Evolutionary conservation across 192 early-diverging fungal genomes (phyloP).

Genomic region (Blastocladiella britannica): DNA sequence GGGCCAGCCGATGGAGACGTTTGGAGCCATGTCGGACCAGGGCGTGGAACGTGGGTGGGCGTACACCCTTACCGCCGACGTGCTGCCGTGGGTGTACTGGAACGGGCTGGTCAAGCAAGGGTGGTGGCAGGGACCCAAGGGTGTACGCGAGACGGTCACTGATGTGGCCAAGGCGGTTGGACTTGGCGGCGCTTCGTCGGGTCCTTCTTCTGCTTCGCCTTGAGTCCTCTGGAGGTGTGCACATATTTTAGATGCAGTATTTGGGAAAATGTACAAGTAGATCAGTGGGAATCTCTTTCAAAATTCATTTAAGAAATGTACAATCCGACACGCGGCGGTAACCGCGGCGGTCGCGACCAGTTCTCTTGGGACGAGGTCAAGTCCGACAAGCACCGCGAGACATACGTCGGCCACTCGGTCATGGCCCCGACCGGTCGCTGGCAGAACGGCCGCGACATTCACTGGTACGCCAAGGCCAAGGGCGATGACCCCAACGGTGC

Average conservation of each 20-base stretch:
- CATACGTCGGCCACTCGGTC: constrained; percentile 65
- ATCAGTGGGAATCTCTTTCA: no score
- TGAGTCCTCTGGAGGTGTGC: no score
- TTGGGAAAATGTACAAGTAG: no score
- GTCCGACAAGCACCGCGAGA: constrained; percentile 52
- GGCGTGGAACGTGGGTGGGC: constrained; percentile 39
- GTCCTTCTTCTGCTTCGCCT: no score
- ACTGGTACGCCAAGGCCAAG: constrained; percentile 49
- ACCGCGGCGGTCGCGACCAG: constrained; percentile 21
- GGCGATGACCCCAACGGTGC: constrained; percentile 10
- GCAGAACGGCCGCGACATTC: constrained; percentile 46
- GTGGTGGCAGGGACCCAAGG: constrained; percentile 20
- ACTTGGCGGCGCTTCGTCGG: no score
- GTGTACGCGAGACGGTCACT: background rate
- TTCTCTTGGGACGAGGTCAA: constrained; percentile 41
- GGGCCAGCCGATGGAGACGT: constrained; percentile 51
- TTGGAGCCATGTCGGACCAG: constrained; percentile 69
- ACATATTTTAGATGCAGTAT: no score
- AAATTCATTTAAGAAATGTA: no score
- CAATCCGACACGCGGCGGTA: constrained; percentile 10
- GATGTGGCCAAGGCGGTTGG: no score
- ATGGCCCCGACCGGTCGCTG: constrained; percentile 60
- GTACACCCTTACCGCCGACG: constrained; percentile 55
- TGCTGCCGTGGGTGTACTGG: constrained; percentile 67
- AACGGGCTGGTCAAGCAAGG: constrained; percentile 50